These are phyloP conservation scores for Brettanomyces sp. DNA, from an alignment of 805 yeast genomes.

Conservation along the genomic window DNA sequence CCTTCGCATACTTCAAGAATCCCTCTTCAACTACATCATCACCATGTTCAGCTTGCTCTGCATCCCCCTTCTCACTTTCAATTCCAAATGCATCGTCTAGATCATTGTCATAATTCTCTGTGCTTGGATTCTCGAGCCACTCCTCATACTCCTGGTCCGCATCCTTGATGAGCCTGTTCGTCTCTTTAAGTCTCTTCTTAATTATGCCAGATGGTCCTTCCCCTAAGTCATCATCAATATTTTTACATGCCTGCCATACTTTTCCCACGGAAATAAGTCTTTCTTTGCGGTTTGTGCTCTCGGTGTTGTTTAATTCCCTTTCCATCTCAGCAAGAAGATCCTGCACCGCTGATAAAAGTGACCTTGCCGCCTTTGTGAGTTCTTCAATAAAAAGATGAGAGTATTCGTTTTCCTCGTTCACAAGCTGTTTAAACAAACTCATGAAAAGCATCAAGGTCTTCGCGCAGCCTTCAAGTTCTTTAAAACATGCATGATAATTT, in stretches of 20 bases:
- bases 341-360: constrained; percentile 9
- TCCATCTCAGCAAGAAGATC: constrained; percentile 12
- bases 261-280: constrained; percentile 56
- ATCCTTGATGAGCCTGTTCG: constrained; percentile 43
- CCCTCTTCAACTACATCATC: constrained; percentile 19
- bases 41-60: constrained; percentile 23
- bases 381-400: constrained; percentile 22
- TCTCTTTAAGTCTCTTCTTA: constrained; percentile 34
- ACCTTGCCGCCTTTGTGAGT: constrained; percentile 17
- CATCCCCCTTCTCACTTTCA: constrained; percentile 24
- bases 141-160: constrained; percentile 59
- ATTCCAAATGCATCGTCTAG: constrained; percentile 44
- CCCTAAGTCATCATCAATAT: constrained; percentile 29
- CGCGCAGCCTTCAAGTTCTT: constrained; percentile 37
- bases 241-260: constrained; percentile 63
- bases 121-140: constrained; percentile 54
- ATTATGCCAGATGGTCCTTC: constrained; percentile 48
- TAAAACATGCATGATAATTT: constrained; percentile 35
- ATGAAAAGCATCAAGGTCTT: constrained; percentile 35
- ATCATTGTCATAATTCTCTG: constrained; percentile 22
- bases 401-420: constrained; percentile 25
- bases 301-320: constrained; percentile 5
- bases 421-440: constrained; percentile 35
- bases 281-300: constrained; percentile 10
- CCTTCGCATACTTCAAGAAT: constrained; percentile 27